Percentiles rank a stretch among this genome's conserved stretches.
Conservation (phyloP, 139 green algal species). For the Chlamydomonas sphaeroides region DNA sequence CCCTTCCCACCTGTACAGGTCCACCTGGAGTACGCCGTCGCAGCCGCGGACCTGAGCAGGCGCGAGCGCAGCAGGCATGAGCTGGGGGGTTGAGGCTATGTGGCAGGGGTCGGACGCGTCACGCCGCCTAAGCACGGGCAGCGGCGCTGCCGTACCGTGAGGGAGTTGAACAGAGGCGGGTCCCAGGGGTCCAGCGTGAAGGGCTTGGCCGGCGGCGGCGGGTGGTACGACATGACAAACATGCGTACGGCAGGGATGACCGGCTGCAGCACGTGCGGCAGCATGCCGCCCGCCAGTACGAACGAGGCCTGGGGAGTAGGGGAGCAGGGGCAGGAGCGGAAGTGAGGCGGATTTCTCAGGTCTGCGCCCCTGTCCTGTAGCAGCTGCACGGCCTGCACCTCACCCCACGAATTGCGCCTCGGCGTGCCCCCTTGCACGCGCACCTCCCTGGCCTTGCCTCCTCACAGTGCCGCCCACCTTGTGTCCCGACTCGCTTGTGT, state of each 20-base stretch:
- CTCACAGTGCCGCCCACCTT: not conserved
- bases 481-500: not conserved
- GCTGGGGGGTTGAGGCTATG: not conserved
- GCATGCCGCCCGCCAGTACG: conserved; percentile 21
- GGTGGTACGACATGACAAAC: conserved; percentile 32
- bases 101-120: not conserved
- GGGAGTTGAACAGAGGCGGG: not conserved
- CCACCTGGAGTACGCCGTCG: not conserved
- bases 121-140: not conserved
- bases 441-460: not conserved
- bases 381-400: no score
- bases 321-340: no score
- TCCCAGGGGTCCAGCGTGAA: conserved; percentile 16
- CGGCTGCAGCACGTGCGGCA: conserved; percentile 21
- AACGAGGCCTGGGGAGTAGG: not conserved
- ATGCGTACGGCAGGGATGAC: not conserved
- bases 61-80: no score
- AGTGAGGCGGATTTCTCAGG: not conserved
- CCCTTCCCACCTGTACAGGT: conserved; percentile 14
- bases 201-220: not conserved
- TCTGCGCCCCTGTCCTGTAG: no score
- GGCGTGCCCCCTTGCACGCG: not conserved
- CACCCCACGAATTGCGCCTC: not conserved
- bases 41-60: not conserved
- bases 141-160: not conserved